phyloP scores from a whole-genome alignment of 2,329 filamentous ascomycete species.

The Neofusicoccum umdonicola region DNA sequence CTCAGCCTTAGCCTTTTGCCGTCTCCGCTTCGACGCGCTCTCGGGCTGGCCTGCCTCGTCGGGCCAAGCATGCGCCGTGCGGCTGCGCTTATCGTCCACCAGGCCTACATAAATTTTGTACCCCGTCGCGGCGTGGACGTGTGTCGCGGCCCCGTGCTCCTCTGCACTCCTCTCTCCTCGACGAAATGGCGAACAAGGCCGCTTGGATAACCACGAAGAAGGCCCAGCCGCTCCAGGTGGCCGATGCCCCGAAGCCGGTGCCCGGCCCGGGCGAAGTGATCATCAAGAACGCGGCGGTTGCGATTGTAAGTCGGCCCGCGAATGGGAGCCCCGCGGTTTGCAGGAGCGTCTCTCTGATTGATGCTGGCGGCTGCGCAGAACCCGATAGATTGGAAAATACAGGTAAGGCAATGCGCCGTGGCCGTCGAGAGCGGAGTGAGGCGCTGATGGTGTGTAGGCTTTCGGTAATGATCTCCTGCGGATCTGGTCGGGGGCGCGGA shows the following conservation, averaged over 20 bases:
- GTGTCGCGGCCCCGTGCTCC: background rate
- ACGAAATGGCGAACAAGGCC: conserved; percentile 22
- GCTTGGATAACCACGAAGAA: conserved; percentile 21
- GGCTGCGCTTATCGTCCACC: too few species aligned
- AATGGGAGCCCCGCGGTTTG: background rate
- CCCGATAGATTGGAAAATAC: conserved; percentile 18
- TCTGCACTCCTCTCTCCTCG: background rate
- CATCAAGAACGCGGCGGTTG: conserved; percentile 24
- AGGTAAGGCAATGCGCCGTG: background rate
- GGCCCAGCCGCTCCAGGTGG: conserved; percentile 18
- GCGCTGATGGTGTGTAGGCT: background rate
- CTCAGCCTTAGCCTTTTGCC: too few species aligned
- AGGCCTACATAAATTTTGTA: too few species aligned
- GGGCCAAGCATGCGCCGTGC: too few species aligned
- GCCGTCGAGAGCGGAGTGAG: background rate
- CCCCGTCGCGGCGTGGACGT: background rate
- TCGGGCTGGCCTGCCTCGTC: too few species aligned
- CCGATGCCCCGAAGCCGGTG: conserved; percentile 8
- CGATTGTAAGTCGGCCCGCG: conserved; percentile 5
- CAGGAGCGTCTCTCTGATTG: background rate
- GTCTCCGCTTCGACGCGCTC: too few species aligned
- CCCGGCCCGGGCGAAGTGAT: conserved; percentile 25
- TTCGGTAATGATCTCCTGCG: background rate
- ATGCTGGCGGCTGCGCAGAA: background rate
- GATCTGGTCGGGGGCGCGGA: too few species aligned